These are phyloP conservation scores for Camellia japonica DNA, from an alignment of 148 eudicot species.

Conservation along the genomic window DNA sequence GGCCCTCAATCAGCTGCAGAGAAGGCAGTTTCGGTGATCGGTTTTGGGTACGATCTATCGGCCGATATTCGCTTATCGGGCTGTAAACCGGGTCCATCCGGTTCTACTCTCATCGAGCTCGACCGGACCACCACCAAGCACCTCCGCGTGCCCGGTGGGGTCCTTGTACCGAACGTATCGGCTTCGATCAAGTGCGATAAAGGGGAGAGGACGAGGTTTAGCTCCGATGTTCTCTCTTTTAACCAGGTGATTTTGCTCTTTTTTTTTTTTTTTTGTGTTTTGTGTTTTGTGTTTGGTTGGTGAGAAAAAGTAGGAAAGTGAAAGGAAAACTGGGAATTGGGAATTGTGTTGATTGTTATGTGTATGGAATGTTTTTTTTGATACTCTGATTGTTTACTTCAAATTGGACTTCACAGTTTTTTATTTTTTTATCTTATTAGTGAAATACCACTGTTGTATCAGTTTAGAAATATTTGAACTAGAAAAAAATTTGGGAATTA, in stretches of 20 bases:
- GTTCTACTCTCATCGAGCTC: slow-evolving; percentile 59
- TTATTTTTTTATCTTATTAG: too few species aligned
- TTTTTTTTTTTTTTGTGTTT: background rate
- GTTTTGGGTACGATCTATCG: slow-evolving; percentile 70
- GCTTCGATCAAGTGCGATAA: slow-evolving; percentile 77
- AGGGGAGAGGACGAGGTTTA: slow-evolving; percentile 88
- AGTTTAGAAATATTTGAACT: background rate
- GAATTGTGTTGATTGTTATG: background rate
- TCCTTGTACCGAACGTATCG: slow-evolving; percentile 52
- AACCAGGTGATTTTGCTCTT: slow-evolving; percentile 46
- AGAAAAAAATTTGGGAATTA: background rate
- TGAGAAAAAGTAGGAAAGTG: background rate
- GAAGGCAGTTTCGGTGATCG: slow-evolving; percentile 77
- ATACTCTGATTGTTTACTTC: background rate
- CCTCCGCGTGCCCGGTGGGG: slow-evolving; percentile 71
- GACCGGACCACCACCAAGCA: slow-evolving; percentile 49
- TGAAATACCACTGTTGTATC: background rate
- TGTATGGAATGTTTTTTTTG: background rate
- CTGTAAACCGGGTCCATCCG: slow-evolving; percentile 63
- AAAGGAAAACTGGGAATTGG: background rate
- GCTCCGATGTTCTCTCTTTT: slow-evolving; percentile 79
- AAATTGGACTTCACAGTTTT: background rate
- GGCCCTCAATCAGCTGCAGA: slow-evolving; percentile 82
- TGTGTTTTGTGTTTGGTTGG: background rate
- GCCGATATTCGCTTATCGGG: slow-evolving; percentile 62